Conservation (phyloP, 2,329 filamentous ascomycete genomes). For the Pseudogymnoascus sp. region DNA sequence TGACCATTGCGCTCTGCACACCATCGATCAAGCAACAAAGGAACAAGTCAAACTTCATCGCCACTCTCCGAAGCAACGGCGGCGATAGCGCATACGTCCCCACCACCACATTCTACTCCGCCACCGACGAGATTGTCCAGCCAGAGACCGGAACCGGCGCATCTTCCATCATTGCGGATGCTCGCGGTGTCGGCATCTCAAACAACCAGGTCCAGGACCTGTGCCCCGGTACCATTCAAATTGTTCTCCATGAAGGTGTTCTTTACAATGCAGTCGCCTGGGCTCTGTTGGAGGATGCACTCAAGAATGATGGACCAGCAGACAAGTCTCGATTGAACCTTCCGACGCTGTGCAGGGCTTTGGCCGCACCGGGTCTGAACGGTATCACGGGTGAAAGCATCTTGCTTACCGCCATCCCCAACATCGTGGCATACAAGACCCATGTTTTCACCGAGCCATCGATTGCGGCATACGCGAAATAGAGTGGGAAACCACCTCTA, state of each 20-base stretch:
- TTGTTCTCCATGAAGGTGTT: slow-evolving; percentile 37
- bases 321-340: neutral
- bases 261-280: slow-evolving; percentile 43
- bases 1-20: slow-evolving; percentile 22
- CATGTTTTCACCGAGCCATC: slow-evolving; percentile 6
- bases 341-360: neutral
- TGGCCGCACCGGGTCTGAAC: neutral
- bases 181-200: slow-evolving; percentile 36
- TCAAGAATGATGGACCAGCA: slow-evolving; percentile 41
- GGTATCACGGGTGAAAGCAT: neutral
- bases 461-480: slow-evolving; percentile 11
- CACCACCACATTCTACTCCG: slow-evolving; percentile 46
- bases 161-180: slow-evolving; percentile 34
- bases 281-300: slow-evolving; percentile 40
- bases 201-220: slow-evolving; percentile 43
- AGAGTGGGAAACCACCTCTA: neutral
- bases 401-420: neutral
- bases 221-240: slow-evolving; percentile 31
- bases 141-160: slow-evolving; percentile 40
- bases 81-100: slow-evolving; percentile 48
- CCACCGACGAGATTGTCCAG: slow-evolving; percentile 45
- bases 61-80: slow-evolving; percentile 34
- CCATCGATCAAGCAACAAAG: slow-evolving; percentile 42
- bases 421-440: neutral
- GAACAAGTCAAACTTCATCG: slow-evolving; percentile 38